Evolutionary conservation across 2,329 filamentous ascomycete genomes (phyloP), one percentile per base, ranked within the genome.

Genomic region (Ploettnerulaceae sp.): DNA sequence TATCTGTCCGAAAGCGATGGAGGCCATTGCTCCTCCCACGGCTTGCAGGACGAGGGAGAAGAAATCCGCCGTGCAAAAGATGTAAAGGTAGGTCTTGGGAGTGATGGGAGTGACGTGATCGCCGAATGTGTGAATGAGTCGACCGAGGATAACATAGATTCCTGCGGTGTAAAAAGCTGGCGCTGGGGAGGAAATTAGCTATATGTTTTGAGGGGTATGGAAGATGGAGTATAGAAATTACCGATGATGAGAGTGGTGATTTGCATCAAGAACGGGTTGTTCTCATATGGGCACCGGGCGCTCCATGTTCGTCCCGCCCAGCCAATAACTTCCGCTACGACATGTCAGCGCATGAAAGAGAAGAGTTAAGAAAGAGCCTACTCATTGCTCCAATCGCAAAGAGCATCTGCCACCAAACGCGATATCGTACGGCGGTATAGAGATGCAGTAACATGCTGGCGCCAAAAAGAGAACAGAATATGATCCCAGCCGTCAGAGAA

Each of bases 61-160:
- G 12, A 79, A 67, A 61, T 80, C 77, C 59, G 71, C 70, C 41
- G 74, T 73, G n/a, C 79, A 72, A 65, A 80, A 81, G 64, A 79
- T 65, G 57, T 71, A 68, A 3, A 77, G 76, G 61, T 77, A 79
- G 55, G 69, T 68, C n/a, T 62, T 64, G 14, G 77, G 73, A 2
- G 63, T 65, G 44, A 81, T 51, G 50, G 74, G 73, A 11, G 75
- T 78, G 41, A 75, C 66, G 26, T 55, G 34, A 8, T 72, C 69
- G 63, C 67, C 69, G 51, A 79, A 66, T 34, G 69, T 64, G 24
- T 75, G 66, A 51, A 73, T 70, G 54, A 77, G 63, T 66, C 80
- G 76, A 64, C 79, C 79, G 51, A 82, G 73, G 4, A 76, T 81
- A 17, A 82, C 71, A 67, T 82, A 82, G 63, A 82, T 73, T 59